phyloP scores from a whole-genome alignment of 2,329 filamentous ascomycete species.

The Alternaria longipes region DNA sequence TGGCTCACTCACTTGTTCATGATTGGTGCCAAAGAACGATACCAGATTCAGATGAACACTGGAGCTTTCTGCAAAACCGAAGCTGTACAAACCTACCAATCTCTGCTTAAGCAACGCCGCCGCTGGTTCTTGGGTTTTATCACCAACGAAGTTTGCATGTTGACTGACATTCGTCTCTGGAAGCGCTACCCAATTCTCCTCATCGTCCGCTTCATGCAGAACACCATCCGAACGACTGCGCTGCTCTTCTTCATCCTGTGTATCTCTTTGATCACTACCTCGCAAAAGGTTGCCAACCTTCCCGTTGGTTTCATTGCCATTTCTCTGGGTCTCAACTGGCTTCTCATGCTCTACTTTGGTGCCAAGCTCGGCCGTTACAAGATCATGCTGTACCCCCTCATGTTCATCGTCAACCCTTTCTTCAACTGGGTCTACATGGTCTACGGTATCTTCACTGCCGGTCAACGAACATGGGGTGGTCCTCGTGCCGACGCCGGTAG shows the following conservation, averaged over 20 bases:
- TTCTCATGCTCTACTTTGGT: constrained; percentile 96
- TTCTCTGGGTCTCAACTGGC: constrained; percentile 90
- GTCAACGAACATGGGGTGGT: constrained; percentile 94
- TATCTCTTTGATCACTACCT: constrained; percentile 84
- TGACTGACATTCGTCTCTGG: constrained; percentile 94
- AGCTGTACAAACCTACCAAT: constrained; percentile 86
- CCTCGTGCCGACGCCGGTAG: constrained; percentile 87
- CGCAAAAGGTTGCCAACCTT: constrained; percentile 77
- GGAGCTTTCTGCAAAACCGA: constrained; percentile 99
- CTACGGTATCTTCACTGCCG: constrained; percentile 93
- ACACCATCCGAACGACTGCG: constrained; percentile 94
- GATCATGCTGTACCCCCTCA: constrained; percentile 91
- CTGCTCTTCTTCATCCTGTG: constrained; percentile 94
- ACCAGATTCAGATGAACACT: constrained; percentile 98
- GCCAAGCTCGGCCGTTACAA: constrained; percentile 88
- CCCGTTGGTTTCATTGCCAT: constrained; percentile 94
- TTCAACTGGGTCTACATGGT: constrained; percentile 99
- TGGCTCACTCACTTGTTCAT: constrained; percentile 99
- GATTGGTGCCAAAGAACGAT: constrained; percentile 91
- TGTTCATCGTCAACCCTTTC: constrained; percentile 95
- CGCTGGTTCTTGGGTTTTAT: constrained; percentile 98
- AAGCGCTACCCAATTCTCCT: constrained; percentile 87
- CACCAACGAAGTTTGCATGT: constrained; percentile 97
- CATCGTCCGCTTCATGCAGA: constrained; percentile 89
- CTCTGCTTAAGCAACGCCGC: constrained; percentile 90